Conservation (phyloP, 306 rosid genomes). For the Acacia confusa region DNA sequence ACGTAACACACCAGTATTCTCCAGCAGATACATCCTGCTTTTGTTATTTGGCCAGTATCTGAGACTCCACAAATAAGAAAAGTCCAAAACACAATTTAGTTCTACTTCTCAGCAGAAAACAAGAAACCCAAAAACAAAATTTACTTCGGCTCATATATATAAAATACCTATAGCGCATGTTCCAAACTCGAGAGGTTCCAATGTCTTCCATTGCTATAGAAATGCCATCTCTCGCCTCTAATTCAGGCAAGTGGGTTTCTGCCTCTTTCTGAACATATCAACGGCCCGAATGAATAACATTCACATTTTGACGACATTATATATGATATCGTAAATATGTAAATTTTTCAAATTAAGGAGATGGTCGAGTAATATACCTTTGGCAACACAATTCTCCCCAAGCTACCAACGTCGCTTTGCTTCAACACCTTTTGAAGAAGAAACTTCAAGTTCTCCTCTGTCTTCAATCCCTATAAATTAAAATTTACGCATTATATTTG, state of each 20-base stretch:
- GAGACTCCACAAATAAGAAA: conserved; percentile 51
- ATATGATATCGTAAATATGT: not conserved
- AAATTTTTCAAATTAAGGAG: not conserved
- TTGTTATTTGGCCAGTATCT: conserved; percentile 99
- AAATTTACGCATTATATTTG: not conserved
- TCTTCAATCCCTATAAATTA: conserved; percentile 73
- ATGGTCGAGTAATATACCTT: conserved; percentile 45
- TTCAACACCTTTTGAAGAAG: conserved; percentile 93
- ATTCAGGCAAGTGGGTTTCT: conserved; percentile 89
- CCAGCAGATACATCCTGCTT: conserved; percentile 99
- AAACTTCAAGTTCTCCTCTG: conserved; percentile 90
- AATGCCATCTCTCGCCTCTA: conserved; percentile 95
- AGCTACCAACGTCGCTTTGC: conserved; percentile 97
- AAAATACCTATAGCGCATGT: conserved; percentile 91
- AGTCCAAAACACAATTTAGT: conserved; percentile 16
- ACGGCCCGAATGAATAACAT: not conserved
- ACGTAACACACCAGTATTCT: conserved; percentile 73
- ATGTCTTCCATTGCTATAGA: conserved; percentile 93
- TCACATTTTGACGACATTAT: not conserved
- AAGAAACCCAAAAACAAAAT: not conserved
- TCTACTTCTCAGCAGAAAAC: not conserved
- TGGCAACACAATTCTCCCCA: conserved; percentile 93
- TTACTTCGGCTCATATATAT: conserved; percentile 4
- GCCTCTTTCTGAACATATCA: conserved; percentile 76
- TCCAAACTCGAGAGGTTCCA: conserved; percentile 92